Evolutionary conservation across 2,329 filamentous ascomycete species (phyloP), one percentile per base, ranked within the genome.

Genomic region (Colletotrichum limetticola): DNA sequence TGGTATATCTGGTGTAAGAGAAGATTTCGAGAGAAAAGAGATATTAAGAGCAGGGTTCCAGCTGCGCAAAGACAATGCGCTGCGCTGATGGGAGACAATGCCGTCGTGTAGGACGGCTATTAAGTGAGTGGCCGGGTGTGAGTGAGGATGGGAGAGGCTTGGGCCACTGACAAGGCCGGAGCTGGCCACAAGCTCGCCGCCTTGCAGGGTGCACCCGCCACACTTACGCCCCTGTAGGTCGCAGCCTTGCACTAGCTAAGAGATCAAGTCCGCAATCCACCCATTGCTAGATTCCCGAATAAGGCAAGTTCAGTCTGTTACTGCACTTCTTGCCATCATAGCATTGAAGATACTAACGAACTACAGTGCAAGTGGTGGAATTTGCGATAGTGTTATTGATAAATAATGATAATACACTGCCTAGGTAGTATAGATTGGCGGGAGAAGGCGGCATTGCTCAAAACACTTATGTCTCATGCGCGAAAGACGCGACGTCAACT

Each of bases 141-240:
- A 58, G 56, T 71, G 71, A 71, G 61, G 66, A 71, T 72, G 35
- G 35, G 71, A 61, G 70, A 73, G 71, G 60, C 66, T 62, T 73
- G 56, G 61, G 71, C 71, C 71, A 73, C 66, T 73, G 71, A 73
- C 71, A 71, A 71, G 71, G 71, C 67, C 28, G 71, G 66, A 66
- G 71, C 66, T 73, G 71, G 71, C 66, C 71, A 66, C 67, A 66
- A 71, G 26, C 60, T 42, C 61, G 71, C 66, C 71, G 71, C 71
- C 71, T 73, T 65, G 71, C 66, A 71, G 66, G 59, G 66, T 62
- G 49, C 71, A 71, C 55, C 60, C 71, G 67, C 66, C 71, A 71
- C 71, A 73, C 19, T 56, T 49, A 42, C 19, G 56, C 66, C 70
- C 66, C 55, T 69, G 71, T 73, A 71, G 32, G 30, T 55, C 60